phyloP scores from a whole-genome alignment of 2,329 filamentous ascomycete species.

The Corynespora cassiicola region DNA sequence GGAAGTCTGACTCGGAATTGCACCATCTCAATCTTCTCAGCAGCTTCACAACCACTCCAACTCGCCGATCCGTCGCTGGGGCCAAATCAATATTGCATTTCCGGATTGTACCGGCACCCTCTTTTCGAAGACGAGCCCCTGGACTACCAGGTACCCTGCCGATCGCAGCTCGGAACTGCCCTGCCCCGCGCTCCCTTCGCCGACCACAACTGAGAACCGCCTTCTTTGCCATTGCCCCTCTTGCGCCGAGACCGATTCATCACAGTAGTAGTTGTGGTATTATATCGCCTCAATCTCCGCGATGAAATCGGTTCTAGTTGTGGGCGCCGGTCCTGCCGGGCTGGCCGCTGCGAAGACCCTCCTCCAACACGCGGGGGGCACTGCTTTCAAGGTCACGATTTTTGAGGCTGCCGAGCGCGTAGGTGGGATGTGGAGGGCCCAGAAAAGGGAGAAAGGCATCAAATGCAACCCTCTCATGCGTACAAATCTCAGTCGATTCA shows the following conservation, averaged over 20 bases:
- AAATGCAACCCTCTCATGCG: conserved; percentile 67
- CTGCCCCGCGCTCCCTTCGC: too few species aligned
- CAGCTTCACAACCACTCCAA: not conserved
- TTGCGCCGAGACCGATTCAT: not conserved
- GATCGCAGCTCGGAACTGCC: too few species aligned
- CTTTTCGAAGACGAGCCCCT: too few species aligned
- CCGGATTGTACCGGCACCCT: too few species aligned
- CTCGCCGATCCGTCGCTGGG: too few species aligned
- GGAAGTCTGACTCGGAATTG: not conserved
- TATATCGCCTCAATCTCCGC: too few species aligned
- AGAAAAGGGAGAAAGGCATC: conserved; percentile 55
- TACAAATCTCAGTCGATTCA: conserved; percentile 79
- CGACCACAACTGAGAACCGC: too few species aligned
- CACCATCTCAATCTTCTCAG: not conserved
- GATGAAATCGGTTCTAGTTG: conserved; percentile 48
- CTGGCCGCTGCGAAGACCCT: conserved; percentile 68
- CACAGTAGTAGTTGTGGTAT: too few species aligned
- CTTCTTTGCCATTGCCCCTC: too few species aligned
- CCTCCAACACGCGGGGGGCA: conserved; percentile 61
- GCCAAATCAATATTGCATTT: too few species aligned
- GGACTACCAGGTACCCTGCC: too few species aligned
- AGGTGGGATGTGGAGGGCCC: conserved; percentile 77
- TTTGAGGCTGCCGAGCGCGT: conserved; percentile 71
- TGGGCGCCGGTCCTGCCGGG: conserved; percentile 54
- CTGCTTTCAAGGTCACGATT: conserved; percentile 69